Evolutionary conservation across 345 rosid genomes (phyloP).

Genomic region (Salix exigua): DNA sequence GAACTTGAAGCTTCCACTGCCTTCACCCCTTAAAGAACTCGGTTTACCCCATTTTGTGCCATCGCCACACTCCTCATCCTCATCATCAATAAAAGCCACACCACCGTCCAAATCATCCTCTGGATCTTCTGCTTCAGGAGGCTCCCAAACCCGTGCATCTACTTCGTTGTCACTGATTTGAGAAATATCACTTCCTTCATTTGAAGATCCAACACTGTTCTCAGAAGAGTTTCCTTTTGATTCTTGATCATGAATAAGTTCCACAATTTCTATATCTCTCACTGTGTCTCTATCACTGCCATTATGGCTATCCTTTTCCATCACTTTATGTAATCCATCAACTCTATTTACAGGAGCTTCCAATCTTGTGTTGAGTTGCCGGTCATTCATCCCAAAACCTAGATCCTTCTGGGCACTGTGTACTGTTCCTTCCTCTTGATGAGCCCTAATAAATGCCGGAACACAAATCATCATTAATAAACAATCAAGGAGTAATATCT

Average conservation of each 20-base stretch:
- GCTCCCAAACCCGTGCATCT: constrained; percentile 60
- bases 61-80: constrained; percentile 68
- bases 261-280: constrained; percentile 42
- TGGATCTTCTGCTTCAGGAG: constrained; percentile 74
- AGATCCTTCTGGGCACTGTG: constrained; percentile 35
- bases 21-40: constrained; percentile 47
- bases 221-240: constrained; percentile 23
- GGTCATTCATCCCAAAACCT: constrained; percentile 27
- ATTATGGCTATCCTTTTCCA: constrained; percentile 18
- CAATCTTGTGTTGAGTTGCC: constrained; percentile 18
- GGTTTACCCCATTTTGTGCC: constrained; percentile 61
- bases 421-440: constrained; percentile 44
- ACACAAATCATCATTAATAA: background rate
- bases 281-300: constrained; percentile 24
- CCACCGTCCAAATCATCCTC: constrained; percentile 56
- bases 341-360: constrained; percentile 31
- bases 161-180: constrained; percentile 25
- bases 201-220: constrained; percentile 19
- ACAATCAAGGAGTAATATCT: background rate
- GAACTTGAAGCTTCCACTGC: constrained; percentile 33
- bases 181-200: constrained; percentile 31
- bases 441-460: constrained; percentile 36
- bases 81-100: constrained; percentile 54
- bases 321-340: constrained; percentile 30
- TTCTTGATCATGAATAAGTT: constrained; percentile 26